These are phyloP conservation scores for Diaporthe amygdali DNA, from an alignment of 2,329 filamentous ascomycete species.

Conservation along the genomic window DNA sequence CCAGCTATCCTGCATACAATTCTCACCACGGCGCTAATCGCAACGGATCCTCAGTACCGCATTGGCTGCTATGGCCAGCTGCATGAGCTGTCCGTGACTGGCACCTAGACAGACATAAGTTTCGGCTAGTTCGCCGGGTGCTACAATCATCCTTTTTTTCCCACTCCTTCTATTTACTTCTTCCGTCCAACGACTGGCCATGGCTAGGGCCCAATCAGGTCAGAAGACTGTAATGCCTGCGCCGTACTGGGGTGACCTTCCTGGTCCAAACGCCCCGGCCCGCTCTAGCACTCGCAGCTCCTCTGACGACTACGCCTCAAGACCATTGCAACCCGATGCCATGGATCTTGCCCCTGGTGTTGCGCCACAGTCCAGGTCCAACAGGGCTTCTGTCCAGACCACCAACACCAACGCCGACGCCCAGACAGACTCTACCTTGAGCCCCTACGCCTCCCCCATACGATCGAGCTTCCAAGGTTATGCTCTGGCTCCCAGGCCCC, in stretches of 20 bases:
- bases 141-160: conserved; percentile 26
- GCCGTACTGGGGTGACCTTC: conserved; percentile 65
- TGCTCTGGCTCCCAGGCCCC: conserved; percentile 63
- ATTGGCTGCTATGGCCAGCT: conserved; percentile 26
- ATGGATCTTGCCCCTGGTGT: conserved; percentile 35
- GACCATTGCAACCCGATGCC: conserved; percentile 38
- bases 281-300: conserved; percentile 43
- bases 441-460: conserved; percentile 61
- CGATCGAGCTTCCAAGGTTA: conserved; percentile 54
- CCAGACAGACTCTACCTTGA: conserved; percentile 63
- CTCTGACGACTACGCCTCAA: conserved; percentile 40
- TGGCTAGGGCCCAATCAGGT: conserved; percentile 26
- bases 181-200: conserved; percentile 30
- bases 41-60: conserved; percentile 19
- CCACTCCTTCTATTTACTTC: conserved; percentile 30
- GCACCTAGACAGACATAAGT: conserved; percentile 18
- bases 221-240: conserved; percentile 47
- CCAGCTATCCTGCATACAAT: conserved; percentile 12
- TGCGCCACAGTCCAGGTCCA: conserved; percentile 49
- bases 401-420: conserved; percentile 52
- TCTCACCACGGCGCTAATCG: conserved; percentile 21
- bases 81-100: conserved; percentile 23
- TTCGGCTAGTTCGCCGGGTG: conserved; percentile 11
- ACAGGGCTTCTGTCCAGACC: conserved; percentile 62
- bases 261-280: conserved; percentile 48